phyloP scores from a whole-genome alignment of 306 rosid genomes.

The Vicia sativa region DNA sequence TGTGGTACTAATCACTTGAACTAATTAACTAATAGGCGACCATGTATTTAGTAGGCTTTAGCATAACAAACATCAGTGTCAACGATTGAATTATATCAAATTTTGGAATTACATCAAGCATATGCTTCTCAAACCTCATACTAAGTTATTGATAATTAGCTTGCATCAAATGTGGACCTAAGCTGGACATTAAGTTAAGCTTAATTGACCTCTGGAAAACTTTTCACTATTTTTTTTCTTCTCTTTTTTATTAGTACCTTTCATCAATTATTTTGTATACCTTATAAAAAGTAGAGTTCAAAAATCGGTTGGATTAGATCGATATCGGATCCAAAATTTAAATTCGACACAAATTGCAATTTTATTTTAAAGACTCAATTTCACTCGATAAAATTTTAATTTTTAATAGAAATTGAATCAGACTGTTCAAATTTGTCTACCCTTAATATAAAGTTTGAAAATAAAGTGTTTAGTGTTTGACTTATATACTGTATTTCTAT shows the following conservation, averaged over 20 bases:
- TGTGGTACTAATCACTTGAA: slow-evolving; percentile 30
- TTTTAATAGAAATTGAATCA: too few species aligned
- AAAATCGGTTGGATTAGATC: too few species aligned
- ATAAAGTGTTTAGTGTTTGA: too few species aligned
- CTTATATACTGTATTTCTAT: too few species aligned
- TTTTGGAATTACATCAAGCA: slow-evolving; percentile 39
- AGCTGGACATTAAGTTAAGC: slow-evolving; percentile 31
- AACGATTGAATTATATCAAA: slow-evolving; percentile 1
- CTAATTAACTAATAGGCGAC: slow-evolving; percentile 15
- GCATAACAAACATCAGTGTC: neutral
- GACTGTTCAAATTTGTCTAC: too few species aligned
- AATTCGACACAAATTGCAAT: too few species aligned
- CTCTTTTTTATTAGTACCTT: neutral
- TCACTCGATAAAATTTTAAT: too few species aligned
- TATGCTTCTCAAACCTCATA: slow-evolving; percentile 23
- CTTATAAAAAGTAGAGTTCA: too few species aligned
- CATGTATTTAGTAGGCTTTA: slow-evolving; percentile 5
- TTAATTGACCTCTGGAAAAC: slow-evolving; percentile 28
- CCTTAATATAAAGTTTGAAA: too few species aligned
- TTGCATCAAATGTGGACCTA: slow-evolving; percentile 33
- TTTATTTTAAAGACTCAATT: too few species aligned
- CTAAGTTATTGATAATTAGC: slow-evolving; percentile 36
- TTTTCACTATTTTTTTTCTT: slow-evolving; percentile 21
- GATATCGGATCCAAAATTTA: too few species aligned
- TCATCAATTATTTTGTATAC: slow-evolving; percentile 26